Conservation (phyloP, 768 basidiomycete species). For the Collybia sp. region DNA sequence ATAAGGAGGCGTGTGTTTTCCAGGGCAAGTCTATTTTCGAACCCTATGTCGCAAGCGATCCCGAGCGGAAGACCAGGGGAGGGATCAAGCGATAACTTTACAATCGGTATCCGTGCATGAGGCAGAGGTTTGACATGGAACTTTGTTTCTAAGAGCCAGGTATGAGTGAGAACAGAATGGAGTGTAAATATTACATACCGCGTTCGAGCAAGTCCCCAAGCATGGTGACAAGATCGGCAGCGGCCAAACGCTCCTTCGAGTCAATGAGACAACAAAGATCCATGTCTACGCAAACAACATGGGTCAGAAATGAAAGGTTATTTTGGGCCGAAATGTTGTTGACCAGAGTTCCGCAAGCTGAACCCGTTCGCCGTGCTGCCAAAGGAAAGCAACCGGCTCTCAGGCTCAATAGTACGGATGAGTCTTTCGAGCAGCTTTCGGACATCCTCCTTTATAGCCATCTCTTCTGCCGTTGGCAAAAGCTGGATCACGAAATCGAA, state of each 20-base stretch:
- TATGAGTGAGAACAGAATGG: not conserved
- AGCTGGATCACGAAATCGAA: constrained; percentile 94
- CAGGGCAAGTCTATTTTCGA: constrained; percentile 93
- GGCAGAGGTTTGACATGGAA: constrained; percentile 95
- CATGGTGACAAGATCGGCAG: constrained; percentile 90
- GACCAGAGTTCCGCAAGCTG: constrained; percentile 93
- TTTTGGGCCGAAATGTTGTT: constrained; percentile 8
- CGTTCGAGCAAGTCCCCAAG: constrained; percentile 90
- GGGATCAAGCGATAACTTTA: constrained; percentile 91
- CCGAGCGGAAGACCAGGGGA: constrained; percentile 78
- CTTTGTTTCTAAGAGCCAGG: constrained; percentile 67
- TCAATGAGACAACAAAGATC: constrained; percentile 97
- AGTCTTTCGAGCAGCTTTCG: constrained; percentile 91
- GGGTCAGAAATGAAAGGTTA: constrained; percentile 8
- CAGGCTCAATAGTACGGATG: constrained; percentile 91
- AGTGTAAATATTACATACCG: constrained; percentile 47
- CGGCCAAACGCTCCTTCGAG: constrained; percentile 70
- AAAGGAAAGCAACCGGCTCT: constrained; percentile 87
- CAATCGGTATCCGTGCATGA: constrained; percentile 96
- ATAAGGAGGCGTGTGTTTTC: constrained; percentile 95
- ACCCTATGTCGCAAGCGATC: constrained; percentile 97
- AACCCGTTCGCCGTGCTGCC: constrained; percentile 97
- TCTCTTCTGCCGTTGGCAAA: constrained; percentile 84
- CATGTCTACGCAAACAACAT: constrained; percentile 68
- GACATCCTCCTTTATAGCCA: constrained; percentile 94